phyloP scores from a whole-genome alignment of 805 yeast species.

The Nakazawaea wickerhamii region DNA sequence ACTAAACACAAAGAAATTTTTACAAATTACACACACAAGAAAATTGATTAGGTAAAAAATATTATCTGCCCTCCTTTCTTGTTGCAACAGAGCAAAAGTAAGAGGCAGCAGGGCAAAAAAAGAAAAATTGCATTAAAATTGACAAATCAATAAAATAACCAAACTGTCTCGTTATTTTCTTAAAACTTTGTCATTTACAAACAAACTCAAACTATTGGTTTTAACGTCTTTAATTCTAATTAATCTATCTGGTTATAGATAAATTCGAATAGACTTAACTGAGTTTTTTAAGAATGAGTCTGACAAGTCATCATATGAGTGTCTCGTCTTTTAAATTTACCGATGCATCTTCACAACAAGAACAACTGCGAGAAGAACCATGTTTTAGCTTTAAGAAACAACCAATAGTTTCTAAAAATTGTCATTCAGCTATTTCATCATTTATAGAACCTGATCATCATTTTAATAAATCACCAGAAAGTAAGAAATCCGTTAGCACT shows the following conservation, averaged over 20 bases:
- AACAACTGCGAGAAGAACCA: background rate
- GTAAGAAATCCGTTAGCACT: background rate
- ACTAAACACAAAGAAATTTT: too few species aligned
- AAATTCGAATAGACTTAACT: background rate
- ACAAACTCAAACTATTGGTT: too few species aligned
- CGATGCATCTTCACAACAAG: background rate
- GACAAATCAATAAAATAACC: too few species aligned
- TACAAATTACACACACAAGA: too few species aligned
- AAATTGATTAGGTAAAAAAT: too few species aligned
- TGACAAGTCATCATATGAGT: background rate
- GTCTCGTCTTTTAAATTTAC: background rate
- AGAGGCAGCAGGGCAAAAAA: too few species aligned
- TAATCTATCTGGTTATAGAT: conserved; percentile 2
- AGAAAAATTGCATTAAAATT: too few species aligned
- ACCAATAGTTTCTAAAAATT: conserved; percentile 10
- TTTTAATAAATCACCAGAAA: background rate
- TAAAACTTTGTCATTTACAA: too few species aligned
- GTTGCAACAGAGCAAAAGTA: too few species aligned
- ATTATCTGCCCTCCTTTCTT: too few species aligned
- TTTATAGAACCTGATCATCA: conserved; percentile 10
- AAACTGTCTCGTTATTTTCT: too few species aligned
- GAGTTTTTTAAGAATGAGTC: background rate
- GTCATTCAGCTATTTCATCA: conserved; percentile 12
- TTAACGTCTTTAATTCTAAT: too few species aligned
- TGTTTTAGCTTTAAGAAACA: conserved; percentile 13